Evolutionary conservation across 208 protist genomes (phyloP).

Genomic region (Herpetomonas tarakana): DNA sequence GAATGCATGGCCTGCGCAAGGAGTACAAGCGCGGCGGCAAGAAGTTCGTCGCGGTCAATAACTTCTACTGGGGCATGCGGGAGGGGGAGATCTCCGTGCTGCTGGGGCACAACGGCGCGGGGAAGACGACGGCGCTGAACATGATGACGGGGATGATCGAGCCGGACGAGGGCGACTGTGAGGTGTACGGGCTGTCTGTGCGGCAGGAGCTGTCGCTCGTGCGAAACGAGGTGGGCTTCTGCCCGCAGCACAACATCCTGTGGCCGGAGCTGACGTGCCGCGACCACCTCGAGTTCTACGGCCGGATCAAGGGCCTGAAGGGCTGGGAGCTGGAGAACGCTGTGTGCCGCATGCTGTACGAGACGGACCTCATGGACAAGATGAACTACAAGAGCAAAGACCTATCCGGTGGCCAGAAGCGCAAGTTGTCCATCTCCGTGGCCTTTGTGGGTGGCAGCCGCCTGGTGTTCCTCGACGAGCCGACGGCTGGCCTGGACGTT

Average conservation of each 20-base stretch:
- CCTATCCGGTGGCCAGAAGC: constrained; percentile 45
- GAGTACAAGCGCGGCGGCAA: constrained; percentile 34
- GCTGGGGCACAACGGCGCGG: constrained; percentile 82
- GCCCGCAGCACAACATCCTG: constrained; percentile 52
- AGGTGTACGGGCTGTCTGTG: constrained; percentile 47
- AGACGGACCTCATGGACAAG: constrained; percentile 36
- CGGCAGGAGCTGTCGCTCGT: constrained; percentile 20
- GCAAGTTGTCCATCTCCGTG: constrained; percentile 59
- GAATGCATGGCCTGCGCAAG: constrained; percentile 35
- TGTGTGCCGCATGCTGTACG: constrained; percentile 23
- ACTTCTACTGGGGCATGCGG: constrained; percentile 68
- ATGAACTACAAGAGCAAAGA: constrained; percentile 14
- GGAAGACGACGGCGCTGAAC: constrained; percentile 79
- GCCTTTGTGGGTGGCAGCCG: constrained; percentile 42
- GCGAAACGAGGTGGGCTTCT: constrained; percentile 69
- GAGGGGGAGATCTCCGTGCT: constrained; percentile 71
- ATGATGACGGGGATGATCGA: constrained; percentile 74
- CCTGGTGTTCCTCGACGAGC: constrained; percentile 73
- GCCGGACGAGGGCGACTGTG: constrained; percentile 58
- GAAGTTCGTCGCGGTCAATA: constrained; percentile 62
- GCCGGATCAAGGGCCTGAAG: constrained; percentile 79
- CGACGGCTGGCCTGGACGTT: constrained; percentile 74
- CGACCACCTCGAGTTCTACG: constrained; percentile 89
- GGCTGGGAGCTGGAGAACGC: constrained; percentile 20
- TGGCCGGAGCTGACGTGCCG: constrained; percentile 66